Base-by-base conservation (phyloP, 768 basidiomycete species). In the Cantharellus anzutake region DNA sequence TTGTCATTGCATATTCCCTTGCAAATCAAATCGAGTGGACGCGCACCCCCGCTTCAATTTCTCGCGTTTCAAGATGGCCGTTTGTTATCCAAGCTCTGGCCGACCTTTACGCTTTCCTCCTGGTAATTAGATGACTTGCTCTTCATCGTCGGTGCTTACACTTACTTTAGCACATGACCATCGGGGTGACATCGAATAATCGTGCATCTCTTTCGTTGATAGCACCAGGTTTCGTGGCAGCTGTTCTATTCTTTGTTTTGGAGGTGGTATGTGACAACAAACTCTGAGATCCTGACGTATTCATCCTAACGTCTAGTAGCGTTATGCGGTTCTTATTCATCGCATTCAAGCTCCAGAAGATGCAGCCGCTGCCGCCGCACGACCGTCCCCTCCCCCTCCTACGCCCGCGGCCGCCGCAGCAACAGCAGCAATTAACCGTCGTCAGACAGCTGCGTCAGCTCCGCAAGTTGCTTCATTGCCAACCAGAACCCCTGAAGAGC, bases 281-380 rank as follows among this genome's bases (percentile, higher is more conserved):
- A 29, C 44, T 11, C 11, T 48, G 29, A 55, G 7, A 11, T 11
- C 52, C 38, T 55, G 52, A 1, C 4, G 5, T 61, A 29, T 16
- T 41, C 50, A 44, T 20, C n/a, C 57, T 16, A 37, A 34, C 50
- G 59, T 59, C 51, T 58, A 60, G 42, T 51, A 94, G 91, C 85
- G 91, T 83, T 90, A 89, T 65, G 78, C 83, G 0, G 79, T 84
- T 41, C 73, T 89, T 16, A 79, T 92, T 3, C 80, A 85, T 63
- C 83, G 88, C 64, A 80, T 92, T 20, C 91, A 93, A 74, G 78
- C 80, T 0, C 85, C 86, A 4, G 87, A 89, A 67, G 77, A 81
- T 62, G 70, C 70, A 5, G 67, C 68, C 4, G 61, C 60, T 62
- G 37, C 53, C 38, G 62, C 62, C 4, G 53, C 67, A 11, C 57